Evolutionary conservation across 2,329 filamentous ascomycete genomes (phyloP), one percentile per base, ranked within the genome.

Genomic region (Penicillium janthinellum): DNA sequence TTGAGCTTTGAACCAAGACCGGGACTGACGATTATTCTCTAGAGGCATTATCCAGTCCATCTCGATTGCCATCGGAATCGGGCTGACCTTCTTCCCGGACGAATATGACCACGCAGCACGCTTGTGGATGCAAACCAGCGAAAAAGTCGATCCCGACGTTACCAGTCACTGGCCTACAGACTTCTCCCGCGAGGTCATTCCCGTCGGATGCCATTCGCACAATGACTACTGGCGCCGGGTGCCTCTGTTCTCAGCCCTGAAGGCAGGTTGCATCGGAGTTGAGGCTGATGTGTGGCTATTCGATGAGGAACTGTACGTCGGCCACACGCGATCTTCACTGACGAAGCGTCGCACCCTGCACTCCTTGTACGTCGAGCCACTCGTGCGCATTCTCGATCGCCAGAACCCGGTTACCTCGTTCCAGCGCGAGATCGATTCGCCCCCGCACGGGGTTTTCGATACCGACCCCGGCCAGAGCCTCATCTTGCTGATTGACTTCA

Each of bases 271-370:
- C 67, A 79, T 81, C 12, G 77, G 83, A 35, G 81, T 86, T 17
- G 84, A 86, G 73, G 84, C 84, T 2, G 84, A 86, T 60, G 80
- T 86, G 35, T 86, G 83, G 83, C 76, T 83, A 7, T 81, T 82
- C 57, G 73, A 79, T 42, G 66, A 81, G 4, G 81, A 85, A n/a
- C 75, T 86, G 31, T 83, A 79, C 59, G 83, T 86, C 48, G 84
- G 84, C 25, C 84, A 86, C 70, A 81, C 75, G 25, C 78, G 75
- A 1, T 75, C 78, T 2, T 74, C 81, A 4, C 73, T 86, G 4
- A 79, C 78, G 0, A 70, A 70, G 5, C 74, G 78, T 47, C 75
- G 79, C 11, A 86, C 83, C 3, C 76, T 86, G 52, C 74, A 73
- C 8, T 79, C 67, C 41, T 75, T 86, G 64, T 86, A 86, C 64